A percentile compares a stretch with the other conserved stretches of the same genome.
These are phyloP conservation scores for Emergomyces africanus DNA, from an alignment of 2,329 filamentous ascomycete genomes.

Conservation along the genomic window DNA sequence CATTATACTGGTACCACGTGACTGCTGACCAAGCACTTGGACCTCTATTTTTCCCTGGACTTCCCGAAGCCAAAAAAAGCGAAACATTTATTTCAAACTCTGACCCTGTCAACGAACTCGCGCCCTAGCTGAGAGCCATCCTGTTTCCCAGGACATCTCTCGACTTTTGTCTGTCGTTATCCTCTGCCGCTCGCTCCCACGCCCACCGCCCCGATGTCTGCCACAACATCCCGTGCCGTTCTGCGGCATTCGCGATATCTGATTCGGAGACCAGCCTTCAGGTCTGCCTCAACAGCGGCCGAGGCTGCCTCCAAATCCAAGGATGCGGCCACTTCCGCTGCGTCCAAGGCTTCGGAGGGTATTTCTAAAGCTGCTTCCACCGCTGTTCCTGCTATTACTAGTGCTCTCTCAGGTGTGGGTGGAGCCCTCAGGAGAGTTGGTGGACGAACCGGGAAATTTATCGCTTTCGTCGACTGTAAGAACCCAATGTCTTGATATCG, in stretches of 20 bases:
- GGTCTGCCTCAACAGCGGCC: slow-evolving; percentile 35
- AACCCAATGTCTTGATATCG: not conserved
- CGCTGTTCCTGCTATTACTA: slow-evolving; percentile 63
- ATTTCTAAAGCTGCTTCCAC: slow-evolving; percentile 69
- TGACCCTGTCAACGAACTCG: slow-evolving; percentile 22
- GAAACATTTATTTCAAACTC: slow-evolving; percentile 18
- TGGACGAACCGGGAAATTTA: slow-evolving; percentile 66
- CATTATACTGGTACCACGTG: too few species aligned
- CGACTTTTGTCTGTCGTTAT: slow-evolving; percentile 15
- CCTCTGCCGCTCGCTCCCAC: slow-evolving; percentile 9
- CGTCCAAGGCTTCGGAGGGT: slow-evolving; percentile 62
- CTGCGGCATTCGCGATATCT: slow-evolving; percentile 37
- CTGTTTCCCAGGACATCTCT: slow-evolving; percentile 19
- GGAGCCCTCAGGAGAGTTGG: slow-evolving; percentile 63
- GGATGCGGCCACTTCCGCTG: slow-evolving; percentile 29
- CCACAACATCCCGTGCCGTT: slow-evolving; percentile 30
- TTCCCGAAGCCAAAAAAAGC: slow-evolving; percentile 26
- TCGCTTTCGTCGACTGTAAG: slow-evolving; percentile 80
- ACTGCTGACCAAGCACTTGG: not conserved
- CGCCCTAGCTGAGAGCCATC: slow-evolving; percentile 24
- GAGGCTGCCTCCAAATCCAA: slow-evolving; percentile 34
- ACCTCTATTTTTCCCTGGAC: slow-evolving; percentile 23
- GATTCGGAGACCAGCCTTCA: slow-evolving; percentile 32
- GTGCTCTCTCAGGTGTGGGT: slow-evolving; percentile 54
- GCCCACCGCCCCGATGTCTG: slow-evolving; percentile 28